These are phyloP conservation scores for Penicillium thymicola DNA, from an alignment of 2,329 filamentous ascomycete species.

Conservation along the genomic window DNA sequence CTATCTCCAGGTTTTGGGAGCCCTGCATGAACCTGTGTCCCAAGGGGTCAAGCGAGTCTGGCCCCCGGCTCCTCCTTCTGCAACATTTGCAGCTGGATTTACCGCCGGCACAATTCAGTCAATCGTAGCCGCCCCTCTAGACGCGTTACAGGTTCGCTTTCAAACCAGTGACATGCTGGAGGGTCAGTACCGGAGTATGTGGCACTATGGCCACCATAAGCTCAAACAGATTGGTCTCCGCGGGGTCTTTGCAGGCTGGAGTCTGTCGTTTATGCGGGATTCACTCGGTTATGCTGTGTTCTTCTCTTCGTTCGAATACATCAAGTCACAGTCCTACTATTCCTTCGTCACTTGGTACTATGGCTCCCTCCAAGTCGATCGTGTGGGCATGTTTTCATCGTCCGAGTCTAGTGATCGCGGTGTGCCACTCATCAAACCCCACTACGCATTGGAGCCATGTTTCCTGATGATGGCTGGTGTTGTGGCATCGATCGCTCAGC, in stretches of 20 bases:
- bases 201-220: slow-evolving; percentile 60
- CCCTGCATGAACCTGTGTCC: slow-evolving; percentile 56
- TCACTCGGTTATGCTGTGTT: slow-evolving; percentile 60
- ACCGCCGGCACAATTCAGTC: slow-evolving; percentile 59
- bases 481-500: slow-evolving; percentile 57
- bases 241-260: slow-evolving; percentile 63
- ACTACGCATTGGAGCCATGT: slow-evolving; percentile 61
- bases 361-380: slow-evolving; percentile 37
- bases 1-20: slow-evolving; percentile 59
- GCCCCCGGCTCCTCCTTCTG: slow-evolving; percentile 53
- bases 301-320: slow-evolving; percentile 61
- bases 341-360: slow-evolving; percentile 60
- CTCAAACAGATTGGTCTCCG: slow-evolving; percentile 57
- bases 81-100: slow-evolving; percentile 59
- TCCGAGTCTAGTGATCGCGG: slow-evolving; percentile 30
- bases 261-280: slow-evolving; percentile 58
- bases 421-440: slow-evolving; percentile 53
- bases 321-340: slow-evolving; percentile 63
- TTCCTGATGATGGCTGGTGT: slow-evolving; percentile 61
- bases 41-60: slow-evolving; percentile 57
- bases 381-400: slow-evolving; percentile 29
- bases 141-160: slow-evolving; percentile 62
- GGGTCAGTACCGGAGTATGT: slow-evolving; percentile 60
- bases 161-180: slow-evolving; percentile 58
- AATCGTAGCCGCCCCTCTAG: slow-evolving; percentile 60